Conservation (phyloP, 1,284 basidiomycete genomes). For the Kalmanozyma brasiliensis region DNA sequence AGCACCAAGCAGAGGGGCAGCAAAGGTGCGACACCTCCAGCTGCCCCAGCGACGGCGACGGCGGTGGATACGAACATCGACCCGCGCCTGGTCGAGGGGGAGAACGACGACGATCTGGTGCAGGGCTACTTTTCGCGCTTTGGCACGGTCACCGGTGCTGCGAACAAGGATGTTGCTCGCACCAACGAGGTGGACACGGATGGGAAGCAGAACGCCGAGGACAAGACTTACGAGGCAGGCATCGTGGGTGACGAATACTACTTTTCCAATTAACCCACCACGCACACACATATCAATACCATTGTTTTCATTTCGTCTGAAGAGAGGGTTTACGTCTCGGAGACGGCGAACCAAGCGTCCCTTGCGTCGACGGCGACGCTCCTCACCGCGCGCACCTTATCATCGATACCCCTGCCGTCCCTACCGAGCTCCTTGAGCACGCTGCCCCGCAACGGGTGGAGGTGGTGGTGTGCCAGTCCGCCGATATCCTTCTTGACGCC, state of each 20-base stretch:
- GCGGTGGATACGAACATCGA: constrained; percentile 5
- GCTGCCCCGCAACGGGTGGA: constrained; percentile 26
- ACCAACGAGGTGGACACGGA: neutral
- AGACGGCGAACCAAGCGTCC: constrained; percentile 55
- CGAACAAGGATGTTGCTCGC: neutral
- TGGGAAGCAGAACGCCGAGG: neutral
- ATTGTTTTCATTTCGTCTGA: neutral
- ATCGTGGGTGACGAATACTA: constrained; percentile 29
- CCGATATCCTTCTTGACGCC: constrained; percentile 36
- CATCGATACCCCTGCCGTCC: constrained; percentile 54
- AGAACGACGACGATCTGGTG: constrained; percentile 4
- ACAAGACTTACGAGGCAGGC: constrained; percentile 4
- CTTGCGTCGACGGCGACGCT: constrained; percentile 58
- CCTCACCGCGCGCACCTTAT: constrained; percentile 50
- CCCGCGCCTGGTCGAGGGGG: constrained; percentile 2
- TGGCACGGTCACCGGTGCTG: constrained; percentile 24
- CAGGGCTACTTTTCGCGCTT: constrained; percentile 29
- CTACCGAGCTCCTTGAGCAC: constrained; percentile 79
- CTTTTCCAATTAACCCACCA: constrained; percentile 20
- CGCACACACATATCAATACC: constrained; percentile 1
- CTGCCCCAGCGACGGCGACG: neutral
- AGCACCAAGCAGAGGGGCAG: neutral
- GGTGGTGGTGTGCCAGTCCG: constrained; percentile 31
- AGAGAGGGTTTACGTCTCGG: constrained; percentile 11
- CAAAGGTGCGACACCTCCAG: neutral